Base-by-base conservation (phyloP, 495 filamentous ascomycete species). In the Xylaria cubensis region DNA sequence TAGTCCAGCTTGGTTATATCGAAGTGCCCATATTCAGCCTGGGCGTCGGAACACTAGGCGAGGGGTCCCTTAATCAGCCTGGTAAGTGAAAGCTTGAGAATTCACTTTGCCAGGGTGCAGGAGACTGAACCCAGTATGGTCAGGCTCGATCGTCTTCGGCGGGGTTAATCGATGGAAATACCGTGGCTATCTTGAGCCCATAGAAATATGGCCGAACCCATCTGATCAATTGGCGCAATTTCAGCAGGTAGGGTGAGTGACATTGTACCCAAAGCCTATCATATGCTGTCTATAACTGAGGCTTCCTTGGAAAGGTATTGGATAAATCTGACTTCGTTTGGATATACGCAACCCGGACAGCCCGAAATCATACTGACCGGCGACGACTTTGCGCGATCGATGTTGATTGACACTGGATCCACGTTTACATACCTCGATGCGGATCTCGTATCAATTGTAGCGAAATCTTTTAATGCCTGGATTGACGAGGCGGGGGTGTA, bases 11-110 rank as follows among this genome's bases (percentile, higher is more conserved):
- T 44, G 86, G 86, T 5, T 66, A 90, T 55, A 92, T 93, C 72
- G 85, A 89, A 48, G 91, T 90, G 9, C 90, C 88, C 63, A 91
- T 93, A 19, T 97, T 93, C 77, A 93, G 91, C 64, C 75, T 94
- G 7, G 90, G 90, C 15, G 83, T 92, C 5, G 86, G 91, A 13
- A 80, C 81, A 7, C 79, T 83, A 58, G 76, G 73, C 15, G 76
- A 67, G 3, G 65, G 65, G 17, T 24, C 51, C 12, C 6, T 29
- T 21, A 39, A 51, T 12, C 65, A 39, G 24, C 44, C 46, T 36
- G 65, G 65, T 67, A 67, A 0, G 65, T 86, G 36, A 83, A 81
- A 61, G 78, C 78, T 12, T 61, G 32, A 56, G 2, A 17, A 21
- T 39, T 13, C 39, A 7, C 3, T 36, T 29, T 61, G 1, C 17